Evolutionary conservation across 2,329 filamentous ascomycete species (phyloP).

Genomic region (Paecilomyces niveus): DNA sequence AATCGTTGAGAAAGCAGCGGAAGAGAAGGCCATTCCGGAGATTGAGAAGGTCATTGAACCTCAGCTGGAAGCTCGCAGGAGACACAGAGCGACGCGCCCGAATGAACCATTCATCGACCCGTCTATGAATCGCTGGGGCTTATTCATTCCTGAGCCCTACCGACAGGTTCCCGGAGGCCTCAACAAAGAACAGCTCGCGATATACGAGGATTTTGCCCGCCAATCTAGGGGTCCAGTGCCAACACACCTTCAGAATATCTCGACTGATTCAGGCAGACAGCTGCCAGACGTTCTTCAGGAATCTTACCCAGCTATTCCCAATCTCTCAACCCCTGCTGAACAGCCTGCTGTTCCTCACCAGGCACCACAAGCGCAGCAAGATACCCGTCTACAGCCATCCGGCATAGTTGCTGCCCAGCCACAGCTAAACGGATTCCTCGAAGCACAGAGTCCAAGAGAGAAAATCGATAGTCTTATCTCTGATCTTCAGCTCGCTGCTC

Average conservation of each 20-base stretch:
- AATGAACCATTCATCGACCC: conserved; percentile 80
- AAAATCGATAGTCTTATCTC: conserved; percentile 48
- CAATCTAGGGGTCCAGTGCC: conserved; percentile 62
- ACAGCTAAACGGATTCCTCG: conserved; percentile 56
- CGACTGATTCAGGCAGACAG: conserved; percentile 54
- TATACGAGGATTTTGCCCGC: conserved; percentile 92
- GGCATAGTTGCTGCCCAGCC: conserved; percentile 33
- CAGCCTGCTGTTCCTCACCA: conserved; percentile 55
- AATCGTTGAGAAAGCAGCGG: conserved; percentile 91
- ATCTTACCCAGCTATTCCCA: conserved; percentile 52
- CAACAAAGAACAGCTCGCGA: conserved; percentile 85
- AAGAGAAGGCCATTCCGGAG: conserved; percentile 85
- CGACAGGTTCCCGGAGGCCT: conserved; percentile 76
- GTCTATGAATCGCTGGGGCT: conserved; percentile 79
- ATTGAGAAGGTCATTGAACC: conserved; percentile 88
- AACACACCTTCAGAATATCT: conserved; percentile 48
- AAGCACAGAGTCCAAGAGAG: conserved; percentile 47
- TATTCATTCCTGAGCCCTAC: conserved; percentile 89
- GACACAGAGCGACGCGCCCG: conserved; percentile 66
- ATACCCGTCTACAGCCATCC: conserved; percentile 32
- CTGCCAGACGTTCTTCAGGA: conserved; percentile 58
- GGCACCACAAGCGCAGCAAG: conserved; percentile 45
- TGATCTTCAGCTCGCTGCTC: conserved; percentile 50
- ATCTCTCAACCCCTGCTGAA: conserved; percentile 56
- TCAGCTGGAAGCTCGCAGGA: conserved; percentile 69